A percentile compares a stretch with the other conserved stretches of the same genome.
Evolutionary conservation across 2,329 filamentous ascomycete species (phyloP).

Genomic region (Coniochaeta prunicola): DNA sequence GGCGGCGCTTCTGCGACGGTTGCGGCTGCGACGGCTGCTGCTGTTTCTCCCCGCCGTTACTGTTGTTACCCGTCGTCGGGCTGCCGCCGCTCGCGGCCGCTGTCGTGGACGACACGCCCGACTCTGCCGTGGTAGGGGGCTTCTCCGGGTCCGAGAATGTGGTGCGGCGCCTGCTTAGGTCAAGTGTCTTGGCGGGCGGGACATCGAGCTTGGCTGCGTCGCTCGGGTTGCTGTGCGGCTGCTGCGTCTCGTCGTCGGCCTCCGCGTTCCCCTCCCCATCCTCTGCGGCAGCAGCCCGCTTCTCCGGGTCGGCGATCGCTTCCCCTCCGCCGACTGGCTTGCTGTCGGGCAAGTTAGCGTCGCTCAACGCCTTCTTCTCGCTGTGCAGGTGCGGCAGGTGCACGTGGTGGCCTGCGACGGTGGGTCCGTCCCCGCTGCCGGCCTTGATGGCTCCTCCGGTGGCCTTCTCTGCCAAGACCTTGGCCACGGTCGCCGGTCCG

Average conservation of each 20-base stretch:
- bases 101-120: background rate
- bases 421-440: constrained; percentile 14
- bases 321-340: constrained; percentile 1
- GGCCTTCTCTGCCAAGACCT: constrained; percentile 26
- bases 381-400: constrained; percentile 18
- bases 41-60: constrained; percentile 17
- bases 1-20: constrained; percentile 46
- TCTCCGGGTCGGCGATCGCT: constrained; percentile 17
- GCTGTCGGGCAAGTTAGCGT: constrained; percentile 4
- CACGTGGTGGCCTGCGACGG: constrained; percentile 12
- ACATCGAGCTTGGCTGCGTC: background rate
- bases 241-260: background rate
- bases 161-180: constrained; percentile 41
- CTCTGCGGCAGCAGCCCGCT: constrained; percentile 17
- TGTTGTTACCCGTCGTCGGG: constrained; percentile 5
- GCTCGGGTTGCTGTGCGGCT: no score
- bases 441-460: constrained; percentile 11
- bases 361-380: constrained; percentile 34
- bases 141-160: constrained; percentile 50
- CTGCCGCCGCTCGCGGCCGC: constrained; percentile 5
- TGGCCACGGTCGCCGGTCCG: constrained; percentile 29
- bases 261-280: constrained; percentile 7
- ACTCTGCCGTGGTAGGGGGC: constrained; percentile 21
- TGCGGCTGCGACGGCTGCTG: constrained; percentile 12
- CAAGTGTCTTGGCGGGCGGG: constrained; percentile 9